Evolutionary conservation across 73 alveolate species (phyloP).

Genomic region (Paramecium biaurelia): DNA sequence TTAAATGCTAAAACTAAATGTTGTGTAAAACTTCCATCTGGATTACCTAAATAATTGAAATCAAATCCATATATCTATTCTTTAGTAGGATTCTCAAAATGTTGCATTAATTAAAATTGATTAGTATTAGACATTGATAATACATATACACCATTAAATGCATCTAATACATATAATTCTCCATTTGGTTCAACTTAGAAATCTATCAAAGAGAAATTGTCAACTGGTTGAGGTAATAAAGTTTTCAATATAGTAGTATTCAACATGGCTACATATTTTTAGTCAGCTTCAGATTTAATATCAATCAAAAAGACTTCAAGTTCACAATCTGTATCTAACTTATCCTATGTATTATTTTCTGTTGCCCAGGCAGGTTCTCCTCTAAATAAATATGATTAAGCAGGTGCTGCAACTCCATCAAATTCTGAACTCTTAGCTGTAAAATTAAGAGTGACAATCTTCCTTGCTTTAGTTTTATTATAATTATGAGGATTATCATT

Average conservation of each 20-base stretch:
- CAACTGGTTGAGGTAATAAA: background rate
- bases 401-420: background rate
- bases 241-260: background rate
- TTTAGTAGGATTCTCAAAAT: background rate
- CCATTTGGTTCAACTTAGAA: constrained; percentile 39
- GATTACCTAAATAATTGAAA: background rate
- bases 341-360: background rate
- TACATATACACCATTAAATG: constrained; percentile 7
- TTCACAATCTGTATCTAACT: constrained; percentile 30
- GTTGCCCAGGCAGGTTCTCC: constrained; percentile 41
- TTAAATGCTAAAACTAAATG: constrained; percentile 29
- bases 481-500: constrained; percentile 1
- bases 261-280: background rate
- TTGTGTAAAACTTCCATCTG: background rate
- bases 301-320: background rate
- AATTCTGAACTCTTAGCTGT: background rate
- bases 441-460: background rate
- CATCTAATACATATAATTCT: constrained; percentile 40
- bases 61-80: constrained; percentile 14
- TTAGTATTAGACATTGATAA: background rate
- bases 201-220: background rate
- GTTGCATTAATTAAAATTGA: background rate
- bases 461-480: background rate
- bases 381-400: background rate
- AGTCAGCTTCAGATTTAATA: background rate